phyloP scores from a whole-genome alignment of 306 rosid species.

The Benincasa hispida region DNA sequence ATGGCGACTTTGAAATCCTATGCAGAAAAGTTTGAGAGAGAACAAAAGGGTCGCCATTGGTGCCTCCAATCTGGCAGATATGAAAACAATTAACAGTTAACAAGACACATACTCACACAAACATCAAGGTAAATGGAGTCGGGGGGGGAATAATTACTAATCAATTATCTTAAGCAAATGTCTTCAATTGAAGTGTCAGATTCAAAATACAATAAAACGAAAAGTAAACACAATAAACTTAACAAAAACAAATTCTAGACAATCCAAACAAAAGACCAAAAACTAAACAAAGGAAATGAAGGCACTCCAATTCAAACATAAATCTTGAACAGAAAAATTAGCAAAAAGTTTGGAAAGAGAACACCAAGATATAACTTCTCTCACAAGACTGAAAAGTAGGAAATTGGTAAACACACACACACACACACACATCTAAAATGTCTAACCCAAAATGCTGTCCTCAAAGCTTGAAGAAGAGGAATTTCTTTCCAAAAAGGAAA shows the following conservation, averaged over 20 bases:
- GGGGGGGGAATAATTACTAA: background rate
- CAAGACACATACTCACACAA: conserved; percentile 1
- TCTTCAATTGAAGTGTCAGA: background rate
- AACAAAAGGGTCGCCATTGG: conserved; percentile 44
- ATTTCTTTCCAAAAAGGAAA: background rate
- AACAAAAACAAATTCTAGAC: no score
- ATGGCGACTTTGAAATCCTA: conserved; percentile 61
- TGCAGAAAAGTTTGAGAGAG: conserved; percentile 75
- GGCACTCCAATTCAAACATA: no score
- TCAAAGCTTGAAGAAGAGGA: background rate
- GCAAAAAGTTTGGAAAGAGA: no score
- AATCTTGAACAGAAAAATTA: no score
- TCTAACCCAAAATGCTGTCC: background rate
- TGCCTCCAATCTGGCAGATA: conserved; percentile 68
- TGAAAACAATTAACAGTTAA: background rate
- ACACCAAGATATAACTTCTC: background rate
- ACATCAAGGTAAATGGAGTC: background rate
- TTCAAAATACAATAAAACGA: no score
- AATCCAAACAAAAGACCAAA: no score
- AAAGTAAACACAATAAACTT: no score
- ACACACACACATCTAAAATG: background rate
- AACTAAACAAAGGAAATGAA: no score
- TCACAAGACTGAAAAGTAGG: background rate
- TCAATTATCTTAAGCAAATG: background rate
- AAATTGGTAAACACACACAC: background rate